These are phyloP conservation scores for Kuraishia capsulata DNA, from an alignment of 805 yeast genomes.

Conservation along the genomic window DNA sequence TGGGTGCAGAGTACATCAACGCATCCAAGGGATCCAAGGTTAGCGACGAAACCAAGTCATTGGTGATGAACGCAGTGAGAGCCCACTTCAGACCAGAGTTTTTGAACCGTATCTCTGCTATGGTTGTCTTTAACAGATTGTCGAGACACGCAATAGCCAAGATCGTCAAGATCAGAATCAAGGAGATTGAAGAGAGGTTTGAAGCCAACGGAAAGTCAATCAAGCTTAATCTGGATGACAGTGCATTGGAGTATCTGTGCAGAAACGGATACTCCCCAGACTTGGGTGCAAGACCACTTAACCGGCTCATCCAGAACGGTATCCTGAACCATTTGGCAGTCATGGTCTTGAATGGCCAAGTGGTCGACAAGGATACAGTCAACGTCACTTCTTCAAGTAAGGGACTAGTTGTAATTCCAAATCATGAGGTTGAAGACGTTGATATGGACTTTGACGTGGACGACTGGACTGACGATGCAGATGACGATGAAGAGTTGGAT, in stretches of 20 bases:
- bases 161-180: conserved; percentile 79
- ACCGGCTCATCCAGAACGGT: conserved; percentile 83
- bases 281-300: conserved; percentile 94
- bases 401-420: conserved; percentile 76
- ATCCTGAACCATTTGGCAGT: conserved; percentile 84
- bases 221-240: conserved; percentile 60
- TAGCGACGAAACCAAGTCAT: conserved; percentile 57
- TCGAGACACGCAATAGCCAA: conserved; percentile 86
- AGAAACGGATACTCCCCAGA: conserved; percentile 85
- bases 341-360: conserved; percentile 78
- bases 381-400: conserved; percentile 43
- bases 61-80: conserved; percentile 77
- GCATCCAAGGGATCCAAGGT: conserved; percentile 53
- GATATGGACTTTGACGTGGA: conserved; percentile 49
- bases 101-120: conserved; percentile 89
- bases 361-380: conserved; percentile 83
- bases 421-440: conserved; percentile 57
- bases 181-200: conserved; percentile 81
- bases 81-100: conserved; percentile 96
- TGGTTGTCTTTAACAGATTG: conserved; percentile 86
- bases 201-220: conserved; percentile 75
- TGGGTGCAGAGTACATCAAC: conserved; percentile 88
- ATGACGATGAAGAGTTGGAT: conserved; percentile 22
- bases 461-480: conserved; percentile 56
- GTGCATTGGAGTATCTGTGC: conserved; percentile 75